Base-by-base conservation (phyloP, 2,329 filamentous ascomycete genomes). In the Cytospora paraplurivora region DNA sequence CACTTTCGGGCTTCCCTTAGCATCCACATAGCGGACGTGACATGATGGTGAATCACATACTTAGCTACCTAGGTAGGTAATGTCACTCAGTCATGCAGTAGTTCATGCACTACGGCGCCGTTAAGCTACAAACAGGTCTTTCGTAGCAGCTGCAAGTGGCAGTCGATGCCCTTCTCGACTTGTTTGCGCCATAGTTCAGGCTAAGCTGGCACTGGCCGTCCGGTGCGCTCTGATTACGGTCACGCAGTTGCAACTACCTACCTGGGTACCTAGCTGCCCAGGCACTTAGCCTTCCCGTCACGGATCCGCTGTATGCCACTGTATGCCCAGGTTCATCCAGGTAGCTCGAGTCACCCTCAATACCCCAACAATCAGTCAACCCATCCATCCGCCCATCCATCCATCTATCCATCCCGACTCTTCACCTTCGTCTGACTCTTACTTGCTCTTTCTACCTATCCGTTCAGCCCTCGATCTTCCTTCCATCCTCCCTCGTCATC, bases 401-500 rank as follows among this genome's bases (percentile, higher is more conserved):
- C 41, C 15, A 21, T 21, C 35, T 4, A 27, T 27, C 35, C 35
- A 37, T 37, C n/a, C 44, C 44, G 44, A 21, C 44, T 47, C 44
- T 21, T 47, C 44, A 55, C 33, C 55, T 21, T 35, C 38, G 19
- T 61, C 51, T 55, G 37, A 55, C 58, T 55, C 59, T 44, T 4
- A 17, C 51, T 13, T 37, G 13, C 56, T 49, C 49, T 37, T 57
- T 13, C 56, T 52, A 37, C 47, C 55, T 41, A 58, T 59, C 55
- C 62, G 54, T 62, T 53, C 44, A 52, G 50, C 56, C 57, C 56
- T 21, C 58, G 68, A 37, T 57, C 62, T 66, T 47, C 54, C 60
- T 68, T 52, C 59, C 62, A 51, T 65, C 66, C 63, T 67, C 65
- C 63, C 63, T 62, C 56, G 55, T 63, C 37, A 38, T 55, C 52